Conservation (phyloP, 805 yeast species). For the Ogataea naganishii region DNA sequence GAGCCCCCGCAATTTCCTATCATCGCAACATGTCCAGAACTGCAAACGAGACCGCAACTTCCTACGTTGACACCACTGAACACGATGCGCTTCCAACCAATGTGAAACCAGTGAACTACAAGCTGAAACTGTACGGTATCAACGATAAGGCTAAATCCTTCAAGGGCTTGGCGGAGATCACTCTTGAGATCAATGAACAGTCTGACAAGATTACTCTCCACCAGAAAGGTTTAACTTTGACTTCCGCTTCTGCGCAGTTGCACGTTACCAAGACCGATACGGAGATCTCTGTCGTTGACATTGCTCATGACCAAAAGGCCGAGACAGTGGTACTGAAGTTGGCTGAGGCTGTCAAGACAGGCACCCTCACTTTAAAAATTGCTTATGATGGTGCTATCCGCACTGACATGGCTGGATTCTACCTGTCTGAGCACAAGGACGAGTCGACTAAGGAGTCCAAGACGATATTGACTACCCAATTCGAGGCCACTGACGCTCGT, state of each 20-base stretch:
- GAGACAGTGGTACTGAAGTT: conserved; percentile 62
- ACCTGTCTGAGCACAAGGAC: conserved; percentile 35
- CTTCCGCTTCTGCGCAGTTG: conserved; percentile 12
- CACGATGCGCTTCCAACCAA: conserved; percentile 27
- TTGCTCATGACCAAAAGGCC: conserved; percentile 35
- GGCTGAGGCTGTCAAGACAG: conserved; percentile 25
- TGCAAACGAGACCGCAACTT: no score
- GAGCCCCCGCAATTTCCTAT: no score
- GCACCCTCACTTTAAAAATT: conserved; percentile 23
- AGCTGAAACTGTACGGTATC: conserved; percentile 53
- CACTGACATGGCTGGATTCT: conserved; percentile 50
- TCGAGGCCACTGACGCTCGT: conserved; percentile 52
- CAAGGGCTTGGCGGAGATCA: conserved; percentile 38
- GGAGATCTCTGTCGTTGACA: conserved; percentile 9
- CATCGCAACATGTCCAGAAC: no score
- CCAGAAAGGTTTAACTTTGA: conserved; percentile 32
- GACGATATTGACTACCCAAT: conserved; percentile 42
- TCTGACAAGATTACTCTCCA: conserved; percentile 40
- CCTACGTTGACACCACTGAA: conserved; percentile 35
- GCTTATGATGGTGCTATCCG: conserved; percentile 36
- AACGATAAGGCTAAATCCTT: conserved; percentile 37
- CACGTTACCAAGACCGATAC: conserved; percentile 19
- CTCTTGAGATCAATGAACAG: conserved; percentile 32
- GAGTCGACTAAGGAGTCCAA: conserved; percentile 27
- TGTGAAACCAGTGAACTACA: conserved; percentile 70